Conservation (phyloP, 2,329 filamentous ascomycete genomes). For the Aspergillus sergii region DNA sequence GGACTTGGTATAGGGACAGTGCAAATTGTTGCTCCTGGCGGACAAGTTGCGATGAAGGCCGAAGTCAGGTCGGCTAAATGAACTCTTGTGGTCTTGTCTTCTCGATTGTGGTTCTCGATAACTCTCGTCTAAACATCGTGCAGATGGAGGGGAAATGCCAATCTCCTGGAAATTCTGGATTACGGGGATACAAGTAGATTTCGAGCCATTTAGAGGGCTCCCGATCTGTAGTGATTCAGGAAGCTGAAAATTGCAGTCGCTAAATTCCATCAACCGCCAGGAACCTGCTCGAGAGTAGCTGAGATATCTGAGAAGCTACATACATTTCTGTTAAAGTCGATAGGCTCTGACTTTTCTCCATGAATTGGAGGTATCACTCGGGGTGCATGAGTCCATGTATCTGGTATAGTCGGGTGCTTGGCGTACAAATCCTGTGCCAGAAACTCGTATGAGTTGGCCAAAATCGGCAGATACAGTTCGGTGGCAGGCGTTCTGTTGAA, state of each 20-base stretch:
- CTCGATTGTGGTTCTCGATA: background rate
- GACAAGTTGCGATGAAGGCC: conserved; percentile 42
- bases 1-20: conserved; percentile 32
- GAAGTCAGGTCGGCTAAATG: conserved; percentile 28
- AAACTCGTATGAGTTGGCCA: conserved; percentile 9
- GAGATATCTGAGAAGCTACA: conserved; percentile 1
- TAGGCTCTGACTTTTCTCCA: conserved; percentile 9
- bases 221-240: background rate
- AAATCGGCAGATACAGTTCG: conserved; percentile 9
- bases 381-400: conserved; percentile 12
- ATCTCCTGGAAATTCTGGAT: background rate
- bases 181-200: background rate
- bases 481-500: conserved; percentile 6
- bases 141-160: background rate
- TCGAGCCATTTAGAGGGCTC: background rate
- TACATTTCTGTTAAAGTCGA: conserved; percentile 10
- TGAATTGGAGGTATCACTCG: conserved; percentile 8
- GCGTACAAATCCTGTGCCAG: conserved; percentile 13
- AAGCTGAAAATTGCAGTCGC: background rate
- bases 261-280: background rate
- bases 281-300: background rate
- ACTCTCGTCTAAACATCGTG: background rate
- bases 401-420: conserved; percentile 9
- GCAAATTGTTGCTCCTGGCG: conserved; percentile 36
- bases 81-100: background rate